These are phyloP conservation scores for Trypanosoma lewisi DNA, from an alignment of 208 protist genomes.

Conservation along the genomic window DNA sequence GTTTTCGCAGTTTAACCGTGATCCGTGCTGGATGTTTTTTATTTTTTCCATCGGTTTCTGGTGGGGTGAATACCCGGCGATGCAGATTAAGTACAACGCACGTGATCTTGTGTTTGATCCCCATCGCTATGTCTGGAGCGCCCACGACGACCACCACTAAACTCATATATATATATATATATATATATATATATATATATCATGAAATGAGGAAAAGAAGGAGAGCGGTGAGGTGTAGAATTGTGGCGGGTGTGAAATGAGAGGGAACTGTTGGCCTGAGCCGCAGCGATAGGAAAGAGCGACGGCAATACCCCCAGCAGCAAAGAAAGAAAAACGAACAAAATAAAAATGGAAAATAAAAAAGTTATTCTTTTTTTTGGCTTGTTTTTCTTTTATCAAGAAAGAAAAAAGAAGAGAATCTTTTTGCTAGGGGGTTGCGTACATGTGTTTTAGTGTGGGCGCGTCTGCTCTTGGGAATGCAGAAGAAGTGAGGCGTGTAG, in stretches of 20 bases:
- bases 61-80: conserved; percentile 79
- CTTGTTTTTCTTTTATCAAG: not conserved
- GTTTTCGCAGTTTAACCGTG: conserved; percentile 82
- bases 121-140: conserved; percentile 85
- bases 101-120: conserved; percentile 76
- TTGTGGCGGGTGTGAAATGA: not conserved
- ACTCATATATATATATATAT: conserved; percentile 5
- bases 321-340: not conserved
- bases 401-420: not conserved
- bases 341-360: not conserved
- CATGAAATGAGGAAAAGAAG: not conserved
- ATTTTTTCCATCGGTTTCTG: conserved; percentile 77
- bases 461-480: not conserved
- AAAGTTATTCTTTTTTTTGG: not conserved
- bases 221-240: not conserved
- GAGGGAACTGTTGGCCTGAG: not conserved
- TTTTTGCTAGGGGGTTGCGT: not conserved
- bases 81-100: conserved; percentile 87
- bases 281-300: not conserved
- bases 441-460: not conserved
- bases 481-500: not conserved
- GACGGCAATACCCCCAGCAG: not conserved
- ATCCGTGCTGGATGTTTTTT: conserved; percentile 84
- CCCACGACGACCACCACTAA: conserved; percentile 85
- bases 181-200: conserved; percentile 14